Evolutionary conservation across 495 filamentous ascomycete species (phyloP), one percentile per base, ranked within the genome.

Genomic region (Hypoxylon cercidicola): DNA sequence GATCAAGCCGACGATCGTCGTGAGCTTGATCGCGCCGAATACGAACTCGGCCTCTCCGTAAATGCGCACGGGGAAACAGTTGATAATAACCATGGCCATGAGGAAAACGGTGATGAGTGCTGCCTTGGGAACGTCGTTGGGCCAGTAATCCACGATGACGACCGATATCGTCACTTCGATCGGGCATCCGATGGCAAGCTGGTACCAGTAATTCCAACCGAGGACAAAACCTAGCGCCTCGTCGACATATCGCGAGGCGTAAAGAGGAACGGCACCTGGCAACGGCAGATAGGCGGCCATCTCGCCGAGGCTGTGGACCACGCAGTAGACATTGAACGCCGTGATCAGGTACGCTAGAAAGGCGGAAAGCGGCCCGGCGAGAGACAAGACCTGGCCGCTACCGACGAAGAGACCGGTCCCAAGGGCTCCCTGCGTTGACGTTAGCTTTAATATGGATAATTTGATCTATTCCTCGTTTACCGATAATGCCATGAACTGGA

Each of bases 201-300:
- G 68, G 30, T 75, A 72, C 69, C 69, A 77, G 25, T 73, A 86
- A 62, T 89, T 90, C 88, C 88, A 90, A 35, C 89, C 87, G 70
- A 91, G 87, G 37, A 89, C 85, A 64, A 91, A 90, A 6, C 89
- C 89, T 68, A 91, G 74, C 60, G 86, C 87, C 35, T 87, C 86
- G 59, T 90, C 87, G 55, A 91, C 85, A 56, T 89, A 86, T 51
- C 89, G 86, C 46, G 89, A 79, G 41, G 89, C 89, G 55, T 90
- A 91, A 19, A 89, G 66, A 3, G 78, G 77, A 19, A 83, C 72
- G 6, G 77, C 77, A 20, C 81, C 81, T 4, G 78, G 73, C 5
- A 83, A 69, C 0, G 87, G 83, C 39, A 90, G 81, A 78, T 85
- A 88, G 52, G 87, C 84, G 49, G 87, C 84, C 69, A 79, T 82